Evolutionary conservation across 345 rosid species (phyloP).

Genomic region (Geranium rotundifolium): DNA sequence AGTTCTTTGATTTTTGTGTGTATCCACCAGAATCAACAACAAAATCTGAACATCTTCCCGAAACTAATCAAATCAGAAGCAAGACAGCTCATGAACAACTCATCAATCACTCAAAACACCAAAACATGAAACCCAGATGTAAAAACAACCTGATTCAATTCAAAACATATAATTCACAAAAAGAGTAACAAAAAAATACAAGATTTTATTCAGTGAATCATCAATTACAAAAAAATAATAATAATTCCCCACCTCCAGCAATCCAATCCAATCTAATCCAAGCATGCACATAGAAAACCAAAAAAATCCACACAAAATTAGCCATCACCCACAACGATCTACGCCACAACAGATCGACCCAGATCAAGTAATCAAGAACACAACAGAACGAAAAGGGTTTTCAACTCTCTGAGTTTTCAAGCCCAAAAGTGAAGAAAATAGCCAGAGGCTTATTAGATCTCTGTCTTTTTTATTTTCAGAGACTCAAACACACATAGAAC

Average conservation of each 20-base stretch:
- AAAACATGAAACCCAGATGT: neutral
- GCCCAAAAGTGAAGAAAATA: neutral
- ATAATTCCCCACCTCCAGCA: no score
- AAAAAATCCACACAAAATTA: neutral
- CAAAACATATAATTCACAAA: no score
- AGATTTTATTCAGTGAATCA: neutral
- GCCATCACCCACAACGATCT: neutral
- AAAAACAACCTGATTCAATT: neutral
- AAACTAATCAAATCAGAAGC: neutral
- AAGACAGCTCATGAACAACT: neutral
- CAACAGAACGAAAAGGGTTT: neutral
- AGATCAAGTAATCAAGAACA: neutral
- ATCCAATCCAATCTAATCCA: neutral
- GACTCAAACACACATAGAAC: neutral
- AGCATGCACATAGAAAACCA: neutral
- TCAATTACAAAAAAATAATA: no score
- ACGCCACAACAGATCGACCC: neutral
- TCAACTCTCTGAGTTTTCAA: neutral
- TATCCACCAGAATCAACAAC: neutral
- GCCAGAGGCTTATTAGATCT: neutral
- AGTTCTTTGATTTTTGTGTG: no score
- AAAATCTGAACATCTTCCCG: no score
- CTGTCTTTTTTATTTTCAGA: neutral
- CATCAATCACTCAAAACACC: neutral
- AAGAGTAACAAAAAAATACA: no score